phyloP scores from a whole-genome alignment of 345 rosid genomes.

The Pelargonium nanum region DNA sequence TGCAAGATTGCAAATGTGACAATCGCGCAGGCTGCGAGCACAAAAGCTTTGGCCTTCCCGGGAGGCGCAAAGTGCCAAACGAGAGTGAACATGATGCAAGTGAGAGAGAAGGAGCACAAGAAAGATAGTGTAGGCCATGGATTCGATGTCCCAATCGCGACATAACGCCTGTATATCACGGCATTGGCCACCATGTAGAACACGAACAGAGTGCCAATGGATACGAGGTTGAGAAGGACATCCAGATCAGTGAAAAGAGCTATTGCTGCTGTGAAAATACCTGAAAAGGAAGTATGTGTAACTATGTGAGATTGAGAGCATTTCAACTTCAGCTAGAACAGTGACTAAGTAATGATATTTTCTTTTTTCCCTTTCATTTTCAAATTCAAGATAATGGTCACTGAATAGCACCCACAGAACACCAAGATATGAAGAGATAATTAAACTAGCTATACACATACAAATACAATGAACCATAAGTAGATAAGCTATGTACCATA shows the following conservation, averaged over 20 bases:
- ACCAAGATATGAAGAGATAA: too few relatives aligned
- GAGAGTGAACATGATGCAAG: constrained; percentile 55
- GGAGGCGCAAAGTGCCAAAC: constrained; percentile 51
- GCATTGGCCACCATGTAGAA: constrained; percentile 97
- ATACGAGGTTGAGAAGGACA: constrained; percentile 68
- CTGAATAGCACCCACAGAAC: background rate
- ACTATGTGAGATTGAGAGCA: background rate
- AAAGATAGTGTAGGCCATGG: constrained; percentile 76
- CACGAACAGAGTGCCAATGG: constrained; percentile 87
- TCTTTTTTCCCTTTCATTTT: too few relatives aligned
- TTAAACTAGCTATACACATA: too few relatives aligned
- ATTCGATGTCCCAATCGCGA: constrained; percentile 43
- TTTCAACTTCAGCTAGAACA: background rate
- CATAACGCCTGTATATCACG: constrained; percentile 67
- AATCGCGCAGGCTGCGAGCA: constrained; percentile 36
- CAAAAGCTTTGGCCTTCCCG: constrained; percentile 39
- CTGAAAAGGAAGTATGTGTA: constrained; percentile 34
- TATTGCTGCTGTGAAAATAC: constrained; percentile 69
- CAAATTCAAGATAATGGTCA: too few relatives aligned
- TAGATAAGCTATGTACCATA: too few relatives aligned
- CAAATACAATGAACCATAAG: too few relatives aligned
- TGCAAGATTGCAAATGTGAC: constrained; percentile 35
- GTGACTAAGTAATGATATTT: too few relatives aligned
- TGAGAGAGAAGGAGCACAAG: constrained; percentile 44
- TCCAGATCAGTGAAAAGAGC: constrained; percentile 70